phyloP scores from a whole-genome alignment of 345 rosid genomes.

The Pistacia vera region DNA sequence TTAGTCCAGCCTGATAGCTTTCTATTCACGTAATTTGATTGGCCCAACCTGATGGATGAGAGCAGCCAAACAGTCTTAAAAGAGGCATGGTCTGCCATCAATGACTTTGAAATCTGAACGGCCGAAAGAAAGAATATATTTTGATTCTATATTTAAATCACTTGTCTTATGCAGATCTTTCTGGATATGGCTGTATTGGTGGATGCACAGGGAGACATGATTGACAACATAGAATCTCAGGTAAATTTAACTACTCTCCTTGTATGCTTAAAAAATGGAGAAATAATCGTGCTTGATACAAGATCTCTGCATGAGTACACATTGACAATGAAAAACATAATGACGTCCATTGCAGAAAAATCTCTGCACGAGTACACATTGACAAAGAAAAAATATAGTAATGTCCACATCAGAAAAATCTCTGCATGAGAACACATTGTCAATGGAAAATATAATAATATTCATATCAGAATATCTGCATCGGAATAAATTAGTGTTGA shows the following conservation, averaged over 20 bases:
- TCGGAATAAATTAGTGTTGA: background rate
- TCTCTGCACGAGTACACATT: too few species aligned
- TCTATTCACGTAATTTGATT: background rate
- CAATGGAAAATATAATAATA: too few species aligned
- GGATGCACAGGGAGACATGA: slow-evolving; percentile 92
- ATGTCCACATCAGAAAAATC: background rate
- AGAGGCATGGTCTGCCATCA: background rate
- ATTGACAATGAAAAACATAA: too few species aligned
- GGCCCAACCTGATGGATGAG: background rate
- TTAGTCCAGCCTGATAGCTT: background rate
- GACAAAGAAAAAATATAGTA: too few species aligned
- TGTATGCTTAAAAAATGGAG: background rate
- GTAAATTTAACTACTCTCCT: slow-evolving; percentile 30
- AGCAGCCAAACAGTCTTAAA: background rate
- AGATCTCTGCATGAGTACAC: background rate
- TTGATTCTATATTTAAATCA: background rate
- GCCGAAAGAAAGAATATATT: slow-evolving; percentile 8
- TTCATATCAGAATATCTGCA: background rate
- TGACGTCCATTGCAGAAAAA: too few species aligned
- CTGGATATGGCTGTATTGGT: slow-evolving; percentile 95
- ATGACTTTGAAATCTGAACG: background rate
- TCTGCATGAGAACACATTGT: too few species aligned
- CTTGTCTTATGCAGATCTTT: slow-evolving; percentile 60
- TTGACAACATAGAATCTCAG: slow-evolving; percentile 90
- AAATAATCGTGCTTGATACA: background rate